Evolutionary conservation across 2,329 filamentous ascomycete genomes (phyloP), one percentile per base, ranked within the genome.

Genomic region (Coleophoma crateriformis): DNA sequence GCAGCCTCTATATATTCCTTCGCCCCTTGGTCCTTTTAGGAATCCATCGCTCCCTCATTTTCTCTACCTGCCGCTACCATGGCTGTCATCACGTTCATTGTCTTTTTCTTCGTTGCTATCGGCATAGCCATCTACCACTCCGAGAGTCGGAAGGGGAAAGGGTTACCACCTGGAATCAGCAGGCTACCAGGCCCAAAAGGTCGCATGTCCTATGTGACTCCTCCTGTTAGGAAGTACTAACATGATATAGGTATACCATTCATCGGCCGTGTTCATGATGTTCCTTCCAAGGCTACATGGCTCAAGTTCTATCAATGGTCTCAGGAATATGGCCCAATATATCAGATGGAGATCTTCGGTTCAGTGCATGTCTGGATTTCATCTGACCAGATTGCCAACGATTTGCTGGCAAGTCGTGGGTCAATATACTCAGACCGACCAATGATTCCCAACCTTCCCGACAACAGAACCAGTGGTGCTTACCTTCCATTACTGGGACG

Each of bases 291-390:
- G 34, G 61, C 59, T 34, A 64, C 71, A 17, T 75, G 72, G 72
- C 52, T 75, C 22, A 75, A 75, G 58, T 74, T 75, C 51, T 70
- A 71, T 52, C 70, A 75, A 52, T 76, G 73, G 72, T 66, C 65
- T 51, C 68, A 73, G 57, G 58, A 64, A 33, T 75, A 71, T 50
- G 72, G 73, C 1, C 71, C 72, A 7, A 75, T 76, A 48, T 75
- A 74, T 55, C 65, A 73, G 56, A 69, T 67, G 43, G 63, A 72
- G 50, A 71, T 74, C 17, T 75, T 76, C 37, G 73, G 72, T 17
- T 65, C 64, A 3, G 64, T 68, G 4, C 72, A 75, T 52, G 67
- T 76, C 42, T 75, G 72, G 73, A 75, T 76, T 46, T 72, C 72
- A 8, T 70, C 68, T 1, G 72, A 75, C 54, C 50, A 65, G 38